Percentiles rank a stretch among this genome's conserved stretches.
phyloP scores from a whole-genome alignment of 2,329 filamentous ascomycete species.

The Nigrospora sphaerica region DNA sequence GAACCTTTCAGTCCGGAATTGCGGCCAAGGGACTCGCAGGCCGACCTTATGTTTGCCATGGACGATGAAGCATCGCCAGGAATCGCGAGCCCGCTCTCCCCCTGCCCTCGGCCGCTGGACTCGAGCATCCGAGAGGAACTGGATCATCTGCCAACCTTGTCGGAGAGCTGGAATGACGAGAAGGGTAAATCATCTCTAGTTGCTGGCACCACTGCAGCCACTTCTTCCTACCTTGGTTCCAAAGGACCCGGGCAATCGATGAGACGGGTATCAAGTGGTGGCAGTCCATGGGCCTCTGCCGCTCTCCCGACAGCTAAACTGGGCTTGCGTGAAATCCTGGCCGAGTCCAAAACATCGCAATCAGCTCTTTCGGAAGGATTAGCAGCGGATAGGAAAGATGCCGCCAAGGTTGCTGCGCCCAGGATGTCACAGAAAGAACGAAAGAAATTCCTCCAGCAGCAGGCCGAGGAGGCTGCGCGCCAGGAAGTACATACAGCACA shows the following conservation, averaged over 20 bases:
- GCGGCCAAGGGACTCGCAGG: slow-evolving; percentile 58
- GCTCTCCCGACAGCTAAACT: slow-evolving; percentile 55
- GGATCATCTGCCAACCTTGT: slow-evolving; percentile 20
- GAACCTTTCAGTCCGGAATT: slow-evolving; percentile 60
- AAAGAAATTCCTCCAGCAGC: slow-evolving; percentile 71
- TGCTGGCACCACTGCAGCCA: slow-evolving; percentile 5
- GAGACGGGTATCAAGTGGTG: slow-evolving; percentile 11
- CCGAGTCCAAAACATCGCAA: slow-evolving; percentile 39
- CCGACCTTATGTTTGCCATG: slow-evolving; percentile 90
- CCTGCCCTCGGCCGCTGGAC: slow-evolving; percentile 13
- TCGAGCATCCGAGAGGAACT: slow-evolving; percentile 13
- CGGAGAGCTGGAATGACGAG: slow-evolving; percentile 29
- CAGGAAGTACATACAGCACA: slow-evolving; percentile 24
- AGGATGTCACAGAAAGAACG: slow-evolving; percentile 90
- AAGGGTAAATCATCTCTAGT: slow-evolving; percentile 26
- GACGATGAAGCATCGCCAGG: slow-evolving; percentile 60
- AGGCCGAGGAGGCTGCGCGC: slow-evolving; percentile 38
- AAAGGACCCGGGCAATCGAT: slow-evolving; percentile 5
- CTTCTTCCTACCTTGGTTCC: slow-evolving; percentile 6
- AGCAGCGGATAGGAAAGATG: slow-evolving; percentile 41
- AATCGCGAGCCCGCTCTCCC: slow-evolving; percentile 20
- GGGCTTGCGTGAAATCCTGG: slow-evolving; percentile 72
- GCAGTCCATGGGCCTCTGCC: slow-evolving; percentile 42
- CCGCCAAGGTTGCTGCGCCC: slow-evolving; percentile 28
- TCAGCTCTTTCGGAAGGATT: slow-evolving; percentile 49